Conservation (phyloP, 1,284 basidiomycete species). For the Stygiomarasmius scandens region DNA sequence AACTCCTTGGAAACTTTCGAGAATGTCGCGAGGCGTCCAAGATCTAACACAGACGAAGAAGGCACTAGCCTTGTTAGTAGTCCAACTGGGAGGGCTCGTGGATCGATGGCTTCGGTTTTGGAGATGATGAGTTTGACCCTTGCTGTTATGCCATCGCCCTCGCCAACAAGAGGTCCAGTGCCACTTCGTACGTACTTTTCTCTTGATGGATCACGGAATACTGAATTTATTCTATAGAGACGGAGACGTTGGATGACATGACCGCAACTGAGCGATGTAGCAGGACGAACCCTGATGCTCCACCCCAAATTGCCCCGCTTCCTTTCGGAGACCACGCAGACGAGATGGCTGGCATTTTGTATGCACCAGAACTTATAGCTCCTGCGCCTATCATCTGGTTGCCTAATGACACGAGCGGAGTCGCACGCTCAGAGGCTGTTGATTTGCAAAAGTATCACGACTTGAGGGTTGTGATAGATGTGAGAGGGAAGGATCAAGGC, state of each 20-base stretch:
- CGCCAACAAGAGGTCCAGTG: constrained; percentile 58
- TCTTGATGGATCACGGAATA: constrained; percentile 8
- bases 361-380: constrained; percentile 78
- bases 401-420: constrained; percentile 71
- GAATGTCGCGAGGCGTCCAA: constrained; percentile 40
- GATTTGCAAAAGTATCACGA: constrained; percentile 74
- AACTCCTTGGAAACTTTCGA: constrained; percentile 61
- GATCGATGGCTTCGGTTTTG: constrained; percentile 74
- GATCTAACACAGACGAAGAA: constrained; percentile 49
- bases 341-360: constrained; percentile 75
- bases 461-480: constrained; percentile 65
- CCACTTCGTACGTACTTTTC: constrained; percentile 60
- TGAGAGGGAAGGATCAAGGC: constrained; percentile 49
- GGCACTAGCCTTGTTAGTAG: constrained; percentile 56
- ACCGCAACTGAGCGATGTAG: constrained; percentile 77
- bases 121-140: constrained; percentile 81
- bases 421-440: constrained; percentile 69
- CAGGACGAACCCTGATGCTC: constrained; percentile 76
- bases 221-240: constrained; percentile 42
- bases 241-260: constrained; percentile 77
- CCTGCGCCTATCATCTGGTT: constrained; percentile 81
- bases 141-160: constrained; percentile 66
- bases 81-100: constrained; percentile 47
- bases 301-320: constrained; percentile 69
- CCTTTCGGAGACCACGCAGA: constrained; percentile 74